Percentiles rank a stretch among this genome's conserved stretches.
These are phyloP conservation scores for Excoecaria agallocha DNA, from an alignment of 345 rosid genomes.

Conservation along the genomic window DNA sequence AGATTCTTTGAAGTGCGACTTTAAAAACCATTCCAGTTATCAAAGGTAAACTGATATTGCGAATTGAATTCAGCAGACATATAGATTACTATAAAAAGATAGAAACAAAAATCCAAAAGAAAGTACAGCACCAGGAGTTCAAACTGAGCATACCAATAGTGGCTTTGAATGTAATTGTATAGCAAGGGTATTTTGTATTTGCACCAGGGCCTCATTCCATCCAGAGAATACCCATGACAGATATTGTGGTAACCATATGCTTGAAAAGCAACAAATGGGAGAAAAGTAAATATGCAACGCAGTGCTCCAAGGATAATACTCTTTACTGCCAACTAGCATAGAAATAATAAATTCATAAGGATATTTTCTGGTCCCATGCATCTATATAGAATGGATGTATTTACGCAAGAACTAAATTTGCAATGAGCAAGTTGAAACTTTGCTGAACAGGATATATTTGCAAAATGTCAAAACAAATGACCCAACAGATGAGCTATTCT, in stretches of 20 bases:
- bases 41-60: neutral
- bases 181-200: constrained; percentile 65
- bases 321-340: constrained; percentile 54
- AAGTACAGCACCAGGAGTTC: constrained; percentile 3
- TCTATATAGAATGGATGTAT: neutral
- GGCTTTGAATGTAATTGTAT: constrained; percentile 82
- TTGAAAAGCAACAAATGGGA: constrained; percentile 81
- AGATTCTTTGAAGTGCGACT: neutral
- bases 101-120: neutral
- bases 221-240: constrained; percentile 53
- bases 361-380: neutral
- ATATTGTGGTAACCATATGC: constrained; percentile 73
- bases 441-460: neutral
- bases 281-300: constrained; percentile 51
- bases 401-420: neutral
- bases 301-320: constrained; percentile 57
- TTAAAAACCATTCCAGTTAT: neutral
- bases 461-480: neutral
- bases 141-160: constrained; percentile 62
- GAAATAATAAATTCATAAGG: constrained; percentile 21
- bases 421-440: neutral
- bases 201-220: constrained; percentile 85
- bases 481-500: neutral
- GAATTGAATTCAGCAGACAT: neutral
- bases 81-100: neutral